phyloP scores from a whole-genome alignment of 148 eudicot genomes.

The Amaranthus palmeri region DNA sequence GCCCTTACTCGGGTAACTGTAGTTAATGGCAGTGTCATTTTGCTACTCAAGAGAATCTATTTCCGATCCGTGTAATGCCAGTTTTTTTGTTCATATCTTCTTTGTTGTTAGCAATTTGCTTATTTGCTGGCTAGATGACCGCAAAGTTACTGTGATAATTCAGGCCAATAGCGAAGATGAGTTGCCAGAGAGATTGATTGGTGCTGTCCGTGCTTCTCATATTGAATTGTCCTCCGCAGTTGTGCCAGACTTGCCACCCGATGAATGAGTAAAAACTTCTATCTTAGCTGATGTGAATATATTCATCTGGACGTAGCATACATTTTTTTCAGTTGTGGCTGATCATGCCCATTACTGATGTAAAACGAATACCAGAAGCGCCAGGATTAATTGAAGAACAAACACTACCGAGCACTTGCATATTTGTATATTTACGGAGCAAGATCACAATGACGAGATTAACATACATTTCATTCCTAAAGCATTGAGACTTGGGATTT shows the following conservation, averaged over 20 bases:
- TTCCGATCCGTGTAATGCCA: not conserved
- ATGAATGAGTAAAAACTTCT: constrained; percentile 18
- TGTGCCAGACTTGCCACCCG: constrained; percentile 56
- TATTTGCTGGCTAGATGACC: constrained; percentile 3
- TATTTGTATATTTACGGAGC: not conserved
- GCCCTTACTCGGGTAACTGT: not conserved
- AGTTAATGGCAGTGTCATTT: not conserved
- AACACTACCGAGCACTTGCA: constrained; percentile 9
- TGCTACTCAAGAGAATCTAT: not conserved
- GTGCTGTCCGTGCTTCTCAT: constrained; percentile 89
- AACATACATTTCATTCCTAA: constrained; percentile 1
- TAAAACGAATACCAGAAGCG: constrained; percentile 14
- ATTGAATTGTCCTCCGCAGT: constrained; percentile 80
- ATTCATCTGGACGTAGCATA: constrained; percentile 24
- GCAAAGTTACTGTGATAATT: not conserved
- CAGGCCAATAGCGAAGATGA: constrained; percentile 80
- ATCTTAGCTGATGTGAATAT: constrained; percentile 8
- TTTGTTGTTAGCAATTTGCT: not conserved
- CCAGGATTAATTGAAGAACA: constrained; percentile 14
- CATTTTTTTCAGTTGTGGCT: constrained; percentile 10
- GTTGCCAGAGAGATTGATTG: constrained; percentile 85
- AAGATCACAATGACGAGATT: constrained; percentile 4
- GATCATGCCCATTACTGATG: constrained; percentile 13
- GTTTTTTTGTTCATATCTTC: not conserved
- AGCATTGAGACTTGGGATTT: constrained; percentile 17